Evolutionary conservation across 768 basidiomycete species (phyloP).

Genomic region (Boletus pseudo-olivaceus): DNA sequence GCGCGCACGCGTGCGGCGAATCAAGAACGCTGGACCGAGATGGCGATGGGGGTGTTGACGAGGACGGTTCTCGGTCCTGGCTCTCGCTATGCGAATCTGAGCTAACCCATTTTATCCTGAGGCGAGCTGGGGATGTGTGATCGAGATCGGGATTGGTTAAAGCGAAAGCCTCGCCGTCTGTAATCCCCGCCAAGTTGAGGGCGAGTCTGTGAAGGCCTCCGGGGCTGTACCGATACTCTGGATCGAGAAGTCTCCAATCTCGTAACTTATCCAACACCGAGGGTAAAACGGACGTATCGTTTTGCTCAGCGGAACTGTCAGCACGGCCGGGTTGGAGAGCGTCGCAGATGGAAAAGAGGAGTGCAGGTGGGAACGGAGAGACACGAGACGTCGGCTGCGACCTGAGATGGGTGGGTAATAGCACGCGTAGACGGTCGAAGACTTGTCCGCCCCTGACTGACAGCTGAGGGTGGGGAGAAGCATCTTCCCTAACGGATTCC

Average conservation of each 20-base stretch:
- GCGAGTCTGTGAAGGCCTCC: slow-evolving; percentile 17
- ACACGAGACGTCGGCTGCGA: neutral
- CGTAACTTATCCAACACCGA: slow-evolving; percentile 22
- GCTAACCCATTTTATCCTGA: slow-evolving; percentile 19
- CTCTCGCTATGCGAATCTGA: slow-evolving; percentile 6
- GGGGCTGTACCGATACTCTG: slow-evolving; percentile 9
- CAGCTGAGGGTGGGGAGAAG: slow-evolving; percentile 2
- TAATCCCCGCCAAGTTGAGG: slow-evolving; percentile 16
- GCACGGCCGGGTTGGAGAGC: slow-evolving; percentile 3
- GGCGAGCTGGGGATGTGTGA: neutral
- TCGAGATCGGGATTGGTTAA: neutral
- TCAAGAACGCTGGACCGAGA: slow-evolving; percentile 5
- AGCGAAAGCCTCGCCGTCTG: neutral
- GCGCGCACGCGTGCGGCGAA: neutral
- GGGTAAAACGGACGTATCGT: slow-evolving; percentile 13
- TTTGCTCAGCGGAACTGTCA: neutral
- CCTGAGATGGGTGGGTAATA: slow-evolving; percentile 14
- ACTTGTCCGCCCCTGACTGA: slow-evolving; percentile 6
- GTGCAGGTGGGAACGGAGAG: slow-evolving; percentile 9
- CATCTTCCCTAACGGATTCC: neutral
- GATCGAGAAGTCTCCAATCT: slow-evolving; percentile 24
- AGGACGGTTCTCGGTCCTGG: neutral
- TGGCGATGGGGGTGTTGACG: neutral
- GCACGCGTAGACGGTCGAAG: slow-evolving; percentile 13
- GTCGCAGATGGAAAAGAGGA: slow-evolving; percentile 26